Percentiles rank a stretch among this genome's conserved stretches.
These are phyloP conservation scores for Ustilago bromivora DNA, from an alignment of 1,284 basidiomycete species.

Conservation along the genomic window DNA sequence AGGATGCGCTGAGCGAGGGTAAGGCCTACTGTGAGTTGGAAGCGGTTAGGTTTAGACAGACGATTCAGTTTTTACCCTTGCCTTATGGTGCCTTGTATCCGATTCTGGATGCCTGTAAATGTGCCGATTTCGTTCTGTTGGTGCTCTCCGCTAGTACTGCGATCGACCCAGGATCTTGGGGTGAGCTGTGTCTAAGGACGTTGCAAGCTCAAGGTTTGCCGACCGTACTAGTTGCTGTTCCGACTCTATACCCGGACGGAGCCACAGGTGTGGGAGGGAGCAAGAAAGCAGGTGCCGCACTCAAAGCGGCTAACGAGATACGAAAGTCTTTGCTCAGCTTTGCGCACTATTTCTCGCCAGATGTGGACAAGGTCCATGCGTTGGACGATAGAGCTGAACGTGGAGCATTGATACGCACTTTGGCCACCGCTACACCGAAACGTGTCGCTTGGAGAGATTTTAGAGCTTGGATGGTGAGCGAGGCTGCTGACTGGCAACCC, in stretches of 20 bases:
- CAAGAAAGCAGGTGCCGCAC: constrained; percentile 52
- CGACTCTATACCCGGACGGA: constrained; percentile 51
- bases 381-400: constrained; percentile 77
- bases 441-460: constrained; percentile 85
- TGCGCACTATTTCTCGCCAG: constrained; percentile 92
- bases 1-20: constrained; percentile 41
- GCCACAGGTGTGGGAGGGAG: constrained; percentile 44
- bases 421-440: constrained; percentile 67
- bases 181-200: constrained; percentile 88
- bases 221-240: constrained; percentile 78
- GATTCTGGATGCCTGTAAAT: constrained; percentile 86
- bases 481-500: constrained; percentile 71
- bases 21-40: constrained; percentile 60
- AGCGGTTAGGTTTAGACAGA: constrained; percentile 87
- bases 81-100: constrained; percentile 75
- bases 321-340: constrained; percentile 71
- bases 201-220: constrained; percentile 76
- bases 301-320: constrained; percentile 62
- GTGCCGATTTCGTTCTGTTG: constrained; percentile 90
- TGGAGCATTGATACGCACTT: constrained; percentile 74
- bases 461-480: constrained; percentile 82
- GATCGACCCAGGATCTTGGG: constrained; percentile 79
- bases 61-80: constrained; percentile 83
- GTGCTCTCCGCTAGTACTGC: constrained; percentile 84
- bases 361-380: constrained; percentile 76